Evolutionary conservation across 169 alveolate genomes (phyloP).

Genomic region (Besnoitia besnoiti): DNA sequence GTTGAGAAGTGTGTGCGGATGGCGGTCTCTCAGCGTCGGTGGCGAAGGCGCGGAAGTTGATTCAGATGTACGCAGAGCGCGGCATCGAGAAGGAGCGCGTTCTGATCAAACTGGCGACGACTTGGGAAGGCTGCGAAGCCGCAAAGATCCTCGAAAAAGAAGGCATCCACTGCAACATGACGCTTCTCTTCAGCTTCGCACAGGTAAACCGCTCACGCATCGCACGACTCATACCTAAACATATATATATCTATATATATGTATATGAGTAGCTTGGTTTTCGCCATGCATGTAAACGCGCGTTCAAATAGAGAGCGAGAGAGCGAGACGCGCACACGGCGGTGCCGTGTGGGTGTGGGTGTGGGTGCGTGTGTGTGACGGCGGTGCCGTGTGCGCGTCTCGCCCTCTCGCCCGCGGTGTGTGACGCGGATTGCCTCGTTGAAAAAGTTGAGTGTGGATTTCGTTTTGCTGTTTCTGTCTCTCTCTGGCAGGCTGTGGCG

Average conservation of each 20-base stretch:
- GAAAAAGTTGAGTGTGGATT: too few relatives aligned
- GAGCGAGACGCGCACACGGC: too few relatives aligned
- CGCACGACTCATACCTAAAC: not conserved
- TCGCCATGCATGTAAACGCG: not conserved
- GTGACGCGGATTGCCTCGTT: too few relatives aligned
- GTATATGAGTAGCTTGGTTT: too few relatives aligned
- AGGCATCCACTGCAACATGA: conserved; percentile 84
- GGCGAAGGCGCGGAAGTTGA: conserved; percentile 65
- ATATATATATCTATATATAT: not conserved
- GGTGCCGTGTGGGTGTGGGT: too few relatives aligned
- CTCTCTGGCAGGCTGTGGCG: conserved; percentile 80
- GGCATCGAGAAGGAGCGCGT: conserved; percentile 81
- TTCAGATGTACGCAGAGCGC: conserved; percentile 76
- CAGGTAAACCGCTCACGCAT: conserved; percentile 4
- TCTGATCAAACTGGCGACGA: conserved; percentile 84
- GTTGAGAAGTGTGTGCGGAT: not conserved
- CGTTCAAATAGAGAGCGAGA: too few relatives aligned
- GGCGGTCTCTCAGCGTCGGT: conserved; percentile 30
- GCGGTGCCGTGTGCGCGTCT: too few relatives aligned
- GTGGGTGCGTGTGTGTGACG: too few relatives aligned
- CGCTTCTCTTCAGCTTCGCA: conserved; percentile 79
- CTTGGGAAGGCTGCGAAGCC: conserved; percentile 91
- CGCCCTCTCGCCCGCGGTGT: too few relatives aligned
- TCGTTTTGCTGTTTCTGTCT: too few relatives aligned
- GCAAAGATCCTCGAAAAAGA: conserved; percentile 79